phyloP scores from a whole-genome alignment of 495 filamentous ascomycete genomes.

The Elaphomyces granulatus region DNA sequence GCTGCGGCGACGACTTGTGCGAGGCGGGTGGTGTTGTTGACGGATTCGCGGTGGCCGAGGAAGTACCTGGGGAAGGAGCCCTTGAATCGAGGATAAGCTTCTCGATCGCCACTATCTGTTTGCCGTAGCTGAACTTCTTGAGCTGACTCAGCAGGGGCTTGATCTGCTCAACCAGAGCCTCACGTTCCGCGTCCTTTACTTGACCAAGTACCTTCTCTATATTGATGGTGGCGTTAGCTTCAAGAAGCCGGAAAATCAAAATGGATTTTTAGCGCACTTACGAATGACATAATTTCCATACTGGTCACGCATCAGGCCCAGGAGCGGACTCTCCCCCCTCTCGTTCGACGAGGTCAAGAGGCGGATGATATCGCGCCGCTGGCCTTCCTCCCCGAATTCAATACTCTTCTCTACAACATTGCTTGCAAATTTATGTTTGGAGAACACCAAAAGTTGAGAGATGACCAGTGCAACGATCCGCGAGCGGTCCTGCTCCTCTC shows the following conservation, averaged over 20 bases:
- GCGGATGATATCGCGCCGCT: conserved; percentile 56
- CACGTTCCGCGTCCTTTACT: conserved; percentile 49
- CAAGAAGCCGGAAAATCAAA: conserved; percentile 24
- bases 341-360: conserved; percentile 45
- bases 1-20: conserved; percentile 34
- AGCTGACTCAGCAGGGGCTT: conserved; percentile 56
- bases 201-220: conserved; percentile 68
- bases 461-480: conserved; percentile 62
- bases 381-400: conserved; percentile 49
- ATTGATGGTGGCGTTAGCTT: too few relatives aligned
- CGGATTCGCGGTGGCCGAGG: conserved; percentile 16
- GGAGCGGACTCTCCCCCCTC: conserved; percentile 51
- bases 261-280: conserved; percentile 38
- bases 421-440: conserved; percentile 92
- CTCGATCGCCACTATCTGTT: conserved; percentile 64
- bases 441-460: conserved; percentile 54
- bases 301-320: conserved; percentile 72
- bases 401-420: conserved; percentile 98
- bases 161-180: conserved; percentile 54
- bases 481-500: conserved; percentile 57
- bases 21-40: conserved; percentile 31
- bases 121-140: conserved; percentile 61
- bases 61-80: conserved; percentile 12
- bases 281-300: conserved; percentile 97
- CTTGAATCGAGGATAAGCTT: conserved; percentile 39